These are phyloP conservation scores for Nannizziopsis barbatae DNA, from an alignment of 2,329 filamentous ascomycete species.

Conservation along the genomic window DNA sequence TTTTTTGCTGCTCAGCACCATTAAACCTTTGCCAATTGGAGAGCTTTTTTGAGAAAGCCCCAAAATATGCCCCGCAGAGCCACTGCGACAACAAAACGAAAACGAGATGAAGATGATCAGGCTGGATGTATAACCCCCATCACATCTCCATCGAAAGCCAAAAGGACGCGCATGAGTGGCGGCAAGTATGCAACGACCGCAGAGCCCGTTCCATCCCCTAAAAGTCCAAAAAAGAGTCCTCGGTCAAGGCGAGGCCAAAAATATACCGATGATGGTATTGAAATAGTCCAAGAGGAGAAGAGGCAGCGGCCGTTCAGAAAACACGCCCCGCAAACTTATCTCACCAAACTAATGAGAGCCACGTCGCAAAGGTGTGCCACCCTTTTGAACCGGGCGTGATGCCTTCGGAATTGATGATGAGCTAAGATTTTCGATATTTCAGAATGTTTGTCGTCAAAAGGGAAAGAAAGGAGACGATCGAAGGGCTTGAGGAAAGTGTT, in stretches of 20 bases:
- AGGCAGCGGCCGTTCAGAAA: slow-evolving; percentile 32
- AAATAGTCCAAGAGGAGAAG: slow-evolving; percentile 23
- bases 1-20: too few relatives aligned
- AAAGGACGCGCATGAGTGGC: neutral
- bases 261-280: neutral
- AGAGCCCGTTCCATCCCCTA: neutral
- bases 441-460: slow-evolving; percentile 49
- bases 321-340: slow-evolving; percentile 37
- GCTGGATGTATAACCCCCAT: neutral
- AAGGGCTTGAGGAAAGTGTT: slow-evolving; percentile 41
- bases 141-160: neutral
- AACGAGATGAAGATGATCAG: neutral
- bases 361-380: slow-evolving; percentile 34
- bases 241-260: neutral
- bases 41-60: too few relatives aligned
- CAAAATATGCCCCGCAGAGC: too few relatives aligned
- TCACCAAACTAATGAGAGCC: slow-evolving; percentile 40
- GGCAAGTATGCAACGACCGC: neutral
- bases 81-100: neutral
- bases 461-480: slow-evolving; percentile 33
- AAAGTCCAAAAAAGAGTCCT: neutral
- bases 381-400: neutral
- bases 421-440: neutral
- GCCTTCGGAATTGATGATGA: too few relatives aligned
- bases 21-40: too few relatives aligned